Base-by-base conservation (phyloP, 371 early-diverging fungal genomes). In the Mucor indicus region DNA sequence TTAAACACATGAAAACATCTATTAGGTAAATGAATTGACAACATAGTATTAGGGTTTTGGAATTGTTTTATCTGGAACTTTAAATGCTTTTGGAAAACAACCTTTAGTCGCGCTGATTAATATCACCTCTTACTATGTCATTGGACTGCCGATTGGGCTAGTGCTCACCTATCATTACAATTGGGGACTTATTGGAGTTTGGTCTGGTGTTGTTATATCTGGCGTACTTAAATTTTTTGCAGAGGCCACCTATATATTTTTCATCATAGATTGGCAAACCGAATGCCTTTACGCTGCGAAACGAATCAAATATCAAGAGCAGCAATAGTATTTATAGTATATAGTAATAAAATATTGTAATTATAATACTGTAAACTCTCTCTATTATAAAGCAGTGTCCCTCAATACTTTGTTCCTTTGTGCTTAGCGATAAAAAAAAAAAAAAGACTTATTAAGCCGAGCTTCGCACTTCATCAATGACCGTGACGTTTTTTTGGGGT, bases 31-130 rank as follows among this genome's bases (percentile, higher is more conserved):
- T 1, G 17, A 2, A 8, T 25, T n/a, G 19, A 29, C 17, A 15
- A 19, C 23, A 10, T 33, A 13, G 27, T 25, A 41, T 9, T 38
- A 70, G 71, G 74, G 68, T 7, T 41, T 57, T 11, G 62, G 70
- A n/a, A 53, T 56, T 23, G 45, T 70, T 2, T 35, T 70, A 5
- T 74, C 70, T 0, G 60, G 55, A 4, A 57, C 60, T 4, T 43
- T 74, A 10, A 74, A 67, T 31, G 67, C 68, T 0, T 55, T 64
- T 17, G 74, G 74, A 11, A 64, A 63, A 29, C 74, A 74, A 13
- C 48, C 48, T 11, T 41, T 67, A 16, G 74, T 74, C 8, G 70
- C 70, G 11, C 10, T 38, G 3, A 55, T 72, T 30, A 72, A 72
- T 29, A 36, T 72, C 3, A 30, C 48, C 3, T 60, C 66, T 0